Conservation (phyloP, 164 flowering plant species). For the Liriodendron chinense region DNA sequence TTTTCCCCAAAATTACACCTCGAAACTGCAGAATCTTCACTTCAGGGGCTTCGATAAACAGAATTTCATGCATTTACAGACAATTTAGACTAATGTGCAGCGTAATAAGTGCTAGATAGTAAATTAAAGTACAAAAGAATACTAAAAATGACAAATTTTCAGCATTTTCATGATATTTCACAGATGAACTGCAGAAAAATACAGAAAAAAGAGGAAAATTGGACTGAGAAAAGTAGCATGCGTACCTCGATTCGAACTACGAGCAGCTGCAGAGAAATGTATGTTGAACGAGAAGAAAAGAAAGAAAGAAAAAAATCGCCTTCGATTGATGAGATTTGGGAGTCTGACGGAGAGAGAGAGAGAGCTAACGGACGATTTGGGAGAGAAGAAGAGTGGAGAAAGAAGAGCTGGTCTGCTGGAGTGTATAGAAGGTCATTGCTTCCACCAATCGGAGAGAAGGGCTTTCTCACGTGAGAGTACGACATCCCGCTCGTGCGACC, state of each 20-base stretch:
- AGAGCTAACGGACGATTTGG: neutral
- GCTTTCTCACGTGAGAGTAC: constrained; percentile 1
- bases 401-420: neutral
- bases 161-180: neutral
- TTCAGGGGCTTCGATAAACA: neutral
- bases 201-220: neutral
- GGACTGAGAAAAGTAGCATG: neutral
- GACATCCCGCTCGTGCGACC: neutral
- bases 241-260: neutral
- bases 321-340: neutral
- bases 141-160: neutral
- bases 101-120: neutral
- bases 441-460: constrained; percentile 2
- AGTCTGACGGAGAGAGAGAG: neutral
- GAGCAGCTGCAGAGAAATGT: neutral
- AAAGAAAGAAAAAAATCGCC: neutral
- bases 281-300: neutral
- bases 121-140: neutral
- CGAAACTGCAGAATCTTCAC: neutral
- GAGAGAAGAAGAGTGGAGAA: neutral
- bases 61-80: neutral
- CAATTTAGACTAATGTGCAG: neutral
- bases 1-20: neutral
- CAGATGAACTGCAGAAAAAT: neutral
- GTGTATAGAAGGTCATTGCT: neutral